A percentile compares a stretch with the other conserved stretches of the same genome.
Conservation (phyloP, 495 filamentous ascomycete genomes). For the Hypoxylon intermedium region DNA sequence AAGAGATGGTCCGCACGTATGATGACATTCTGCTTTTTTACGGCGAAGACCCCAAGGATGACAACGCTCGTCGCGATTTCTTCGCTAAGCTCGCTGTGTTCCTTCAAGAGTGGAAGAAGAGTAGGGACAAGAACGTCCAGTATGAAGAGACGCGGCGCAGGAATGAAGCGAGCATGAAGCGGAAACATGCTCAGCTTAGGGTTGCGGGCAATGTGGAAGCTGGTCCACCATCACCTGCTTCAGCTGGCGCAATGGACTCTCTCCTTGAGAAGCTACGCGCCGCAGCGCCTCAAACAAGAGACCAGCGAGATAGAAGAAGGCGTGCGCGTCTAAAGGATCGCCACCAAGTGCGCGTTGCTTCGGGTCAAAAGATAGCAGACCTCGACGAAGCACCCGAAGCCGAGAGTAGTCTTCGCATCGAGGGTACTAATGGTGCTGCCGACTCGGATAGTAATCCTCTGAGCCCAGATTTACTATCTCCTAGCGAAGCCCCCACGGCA, state of each 20-base stretch:
- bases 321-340: conserved; percentile 86
- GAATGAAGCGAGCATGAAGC: conserved; percentile 88
- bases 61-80: conserved; percentile 94
- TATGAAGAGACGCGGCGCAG: conserved; percentile 82
- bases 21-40: conserved; percentile 98
- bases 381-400: conserved; percentile 59
- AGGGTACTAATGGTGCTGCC: conserved; percentile 23
- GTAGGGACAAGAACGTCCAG: conserved; percentile 84
- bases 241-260: conserved; percentile 93
- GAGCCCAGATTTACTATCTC: conserved; percentile 47
- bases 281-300: conserved; percentile 85
- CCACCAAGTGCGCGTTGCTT: conserved; percentile 91
- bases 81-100: conserved; percentile 94
- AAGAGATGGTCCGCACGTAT: conserved; percentile 89
- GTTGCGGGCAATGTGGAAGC: conserved; percentile 57
- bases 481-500: conserved; percentile 50
- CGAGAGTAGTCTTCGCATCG: conserved; percentile 44
- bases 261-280: conserved; percentile 95
- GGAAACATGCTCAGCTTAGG: conserved; percentile 77
- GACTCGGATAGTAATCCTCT: conserved; percentile 48
- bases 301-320: conserved; percentile 85
- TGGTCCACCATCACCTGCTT: conserved; percentile 69
- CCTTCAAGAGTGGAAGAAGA: conserved; percentile 94
- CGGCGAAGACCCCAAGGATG: conserved; percentile 90
- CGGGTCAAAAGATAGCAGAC: conserved; percentile 83